Conservation (phyloP, 352 stramenopile genomes). For the Blastocystis sp. region DNA sequence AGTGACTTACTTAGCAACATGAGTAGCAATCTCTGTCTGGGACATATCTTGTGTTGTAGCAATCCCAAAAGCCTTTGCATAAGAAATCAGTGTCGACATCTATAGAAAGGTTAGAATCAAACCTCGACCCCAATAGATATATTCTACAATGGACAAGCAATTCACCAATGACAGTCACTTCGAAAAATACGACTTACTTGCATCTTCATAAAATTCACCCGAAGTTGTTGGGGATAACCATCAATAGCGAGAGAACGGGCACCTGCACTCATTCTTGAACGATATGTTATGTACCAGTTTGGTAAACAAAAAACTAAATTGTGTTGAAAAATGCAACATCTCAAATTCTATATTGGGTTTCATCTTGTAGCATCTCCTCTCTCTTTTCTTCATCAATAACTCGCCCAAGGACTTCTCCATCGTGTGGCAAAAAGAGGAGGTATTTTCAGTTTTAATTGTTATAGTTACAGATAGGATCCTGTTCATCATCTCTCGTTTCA, state of each 20-base stretch:
- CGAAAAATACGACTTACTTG: constrained; percentile 3
- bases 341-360: background rate
- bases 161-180: background rate
- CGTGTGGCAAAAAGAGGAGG: background rate
- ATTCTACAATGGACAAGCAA: background rate
- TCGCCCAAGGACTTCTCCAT: background rate
- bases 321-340: background rate
- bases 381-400: background rate
- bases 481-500: background rate
- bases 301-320: constrained; percentile 13
- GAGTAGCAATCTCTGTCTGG: constrained; percentile 29
- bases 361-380: background rate
- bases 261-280: background rate
- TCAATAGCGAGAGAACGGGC: background rate
- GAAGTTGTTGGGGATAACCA: constrained; percentile 50
- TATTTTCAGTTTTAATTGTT: background rate
- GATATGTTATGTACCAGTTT: background rate
- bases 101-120: background rate
- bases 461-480: background rate
- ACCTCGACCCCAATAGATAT: background rate
- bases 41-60: constrained; percentile 2
- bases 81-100: constrained; percentile 54
- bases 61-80: constrained; percentile 46
- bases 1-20: constrained; percentile 15
- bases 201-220: constrained; percentile 60